Evolutionary conservation across 2,329 filamentous ascomycete species (phyloP).

Genomic region (Dactylonectria estremocensis): DNA sequence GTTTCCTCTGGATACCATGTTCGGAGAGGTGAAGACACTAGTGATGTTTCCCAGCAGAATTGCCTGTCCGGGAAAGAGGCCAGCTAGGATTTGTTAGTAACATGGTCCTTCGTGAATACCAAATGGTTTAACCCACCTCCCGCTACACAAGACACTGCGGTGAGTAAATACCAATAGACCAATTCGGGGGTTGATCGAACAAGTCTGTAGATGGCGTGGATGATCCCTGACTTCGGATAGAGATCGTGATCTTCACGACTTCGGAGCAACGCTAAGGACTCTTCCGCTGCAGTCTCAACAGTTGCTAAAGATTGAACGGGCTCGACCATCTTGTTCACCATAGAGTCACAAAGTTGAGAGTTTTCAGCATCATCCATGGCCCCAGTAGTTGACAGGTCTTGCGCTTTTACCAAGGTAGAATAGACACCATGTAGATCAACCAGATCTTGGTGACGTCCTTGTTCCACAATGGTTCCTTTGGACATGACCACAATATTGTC

Average conservation of each 20-base stretch:
- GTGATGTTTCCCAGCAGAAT: conserved; percentile 37
- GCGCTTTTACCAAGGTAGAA: conserved; percentile 60
- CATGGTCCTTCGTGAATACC: background rate
- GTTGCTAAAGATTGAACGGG: conserved; percentile 57
- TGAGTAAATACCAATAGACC: conserved; percentile 1
- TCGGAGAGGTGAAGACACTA: conserved; percentile 37
- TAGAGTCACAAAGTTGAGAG: background rate
- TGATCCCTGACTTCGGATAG: conserved; percentile 10
- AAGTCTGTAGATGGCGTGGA: conserved; percentile 19
- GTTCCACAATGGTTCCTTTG: conserved; percentile 69
- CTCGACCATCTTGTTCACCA: background rate
- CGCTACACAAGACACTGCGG: background rate
- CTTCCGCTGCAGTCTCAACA: conserved; percentile 61
- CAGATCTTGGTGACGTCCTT: conserved; percentile 67
- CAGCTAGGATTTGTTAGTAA: background rate
- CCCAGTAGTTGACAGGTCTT: conserved; percentile 8
- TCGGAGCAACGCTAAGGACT: conserved; percentile 50
- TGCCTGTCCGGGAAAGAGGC: conserved; percentile 25
- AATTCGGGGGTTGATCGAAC: conserved; percentile 14
- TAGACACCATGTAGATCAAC: conserved; percentile 64
- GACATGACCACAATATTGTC: conserved; percentile 76
- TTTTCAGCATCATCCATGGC: background rate
- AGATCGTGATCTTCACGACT: conserved; percentile 44
- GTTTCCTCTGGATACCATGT: conserved; percentile 51
- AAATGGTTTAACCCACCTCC: conserved; percentile 16